Conservation (phyloP, 495 filamentous ascomycete genomes). For the Aspergillus sclerotiicarbonarius region DNA sequence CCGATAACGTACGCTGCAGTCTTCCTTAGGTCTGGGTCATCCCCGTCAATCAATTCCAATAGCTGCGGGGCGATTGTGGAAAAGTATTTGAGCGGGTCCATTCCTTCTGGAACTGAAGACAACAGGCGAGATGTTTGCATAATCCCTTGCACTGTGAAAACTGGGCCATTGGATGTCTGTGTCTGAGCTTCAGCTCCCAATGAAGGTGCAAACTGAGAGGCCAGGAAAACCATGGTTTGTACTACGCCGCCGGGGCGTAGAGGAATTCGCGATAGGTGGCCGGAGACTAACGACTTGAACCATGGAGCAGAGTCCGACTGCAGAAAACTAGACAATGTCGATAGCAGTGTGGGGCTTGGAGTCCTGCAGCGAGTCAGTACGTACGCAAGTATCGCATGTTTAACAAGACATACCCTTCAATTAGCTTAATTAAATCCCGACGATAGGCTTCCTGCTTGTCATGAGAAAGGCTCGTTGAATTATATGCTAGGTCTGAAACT, state of each 20-base stretch:
- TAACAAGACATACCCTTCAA: conserved; percentile 40
- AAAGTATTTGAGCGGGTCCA: conserved; percentile 60
- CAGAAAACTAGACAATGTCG: conserved; percentile 46
- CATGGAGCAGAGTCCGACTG: conserved; percentile 44
- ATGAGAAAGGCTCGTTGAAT: conserved; percentile 25
- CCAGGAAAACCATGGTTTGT: conserved; percentile 68
- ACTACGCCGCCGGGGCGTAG: conserved; percentile 65
- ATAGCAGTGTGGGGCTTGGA: conserved; percentile 41
- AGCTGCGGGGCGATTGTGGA: conserved; percentile 64
- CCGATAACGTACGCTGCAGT: conserved; percentile 72
- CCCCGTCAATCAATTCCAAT: conserved; percentile 62
- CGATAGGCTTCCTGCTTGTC: conserved; percentile 25
- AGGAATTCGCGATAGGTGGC: conserved; percentile 58
- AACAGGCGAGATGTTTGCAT: conserved; percentile 63
- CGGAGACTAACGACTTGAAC: conserved; percentile 50
- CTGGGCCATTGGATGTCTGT: conserved; percentile 49
- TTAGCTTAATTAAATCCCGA: conserved; percentile 31
- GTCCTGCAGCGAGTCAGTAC: conserved; percentile 33
- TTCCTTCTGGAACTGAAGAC: conserved; percentile 58
- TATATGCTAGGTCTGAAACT: conserved; percentile 39
- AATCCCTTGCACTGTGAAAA: conserved; percentile 71
- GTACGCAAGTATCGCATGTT: neutral
- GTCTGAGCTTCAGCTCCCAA: conserved; percentile 37
- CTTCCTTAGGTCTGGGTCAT: conserved; percentile 60
- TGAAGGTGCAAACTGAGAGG: conserved; percentile 53